Evolutionary conservation across 2,329 filamentous ascomycete genomes (phyloP).

Genomic region (Fusarium ramigenum): DNA sequence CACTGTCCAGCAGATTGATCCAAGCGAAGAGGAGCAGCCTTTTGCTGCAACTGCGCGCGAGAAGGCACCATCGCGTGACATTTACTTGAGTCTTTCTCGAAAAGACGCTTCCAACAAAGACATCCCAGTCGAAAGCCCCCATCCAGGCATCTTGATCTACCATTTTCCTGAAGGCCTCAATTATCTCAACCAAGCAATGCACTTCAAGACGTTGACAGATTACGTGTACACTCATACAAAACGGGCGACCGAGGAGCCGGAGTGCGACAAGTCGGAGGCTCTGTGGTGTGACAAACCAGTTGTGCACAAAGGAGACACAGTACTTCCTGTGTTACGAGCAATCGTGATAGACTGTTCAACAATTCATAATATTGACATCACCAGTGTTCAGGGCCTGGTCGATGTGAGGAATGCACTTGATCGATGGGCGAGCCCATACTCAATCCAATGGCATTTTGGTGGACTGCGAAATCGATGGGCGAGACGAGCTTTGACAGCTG

Average conservation of each 20-base stretch:
- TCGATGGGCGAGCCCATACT: conserved; percentile 58
- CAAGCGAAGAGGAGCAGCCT: background rate
- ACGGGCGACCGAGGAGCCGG: conserved; percentile 51
- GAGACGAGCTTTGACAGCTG: conserved; percentile 62
- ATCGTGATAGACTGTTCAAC: conserved; percentile 67
- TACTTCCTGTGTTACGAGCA: conserved; percentile 60
- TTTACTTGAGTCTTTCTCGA: conserved; percentile 54
- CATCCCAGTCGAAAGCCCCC: conserved; percentile 53
- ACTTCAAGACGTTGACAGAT: conserved; percentile 53
- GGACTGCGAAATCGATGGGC: conserved; percentile 66
- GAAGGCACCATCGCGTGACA: conserved; percentile 38
- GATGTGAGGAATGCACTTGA: conserved; percentile 65
- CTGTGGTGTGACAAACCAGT: conserved; percentile 63
- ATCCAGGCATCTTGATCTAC: conserved; percentile 62
- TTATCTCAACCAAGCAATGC: conserved; percentile 61
- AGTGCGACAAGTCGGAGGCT: conserved; percentile 51
- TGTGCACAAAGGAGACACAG: conserved; percentile 1
- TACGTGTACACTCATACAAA: conserved; percentile 46
- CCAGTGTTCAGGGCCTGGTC: conserved; percentile 65
- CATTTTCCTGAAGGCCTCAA: conserved; percentile 62
- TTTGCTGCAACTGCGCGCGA: background rate
- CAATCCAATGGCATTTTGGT: conserved; percentile 64
- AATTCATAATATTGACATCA: conserved; percentile 67
- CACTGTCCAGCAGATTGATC: conserved; percentile 27
- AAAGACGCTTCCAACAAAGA: conserved; percentile 57